These are phyloP conservation scores for Oryza rufipogon DNA, from an alignment of 176 grass and related monocot genomes.

Conservation along the genomic window DNA sequence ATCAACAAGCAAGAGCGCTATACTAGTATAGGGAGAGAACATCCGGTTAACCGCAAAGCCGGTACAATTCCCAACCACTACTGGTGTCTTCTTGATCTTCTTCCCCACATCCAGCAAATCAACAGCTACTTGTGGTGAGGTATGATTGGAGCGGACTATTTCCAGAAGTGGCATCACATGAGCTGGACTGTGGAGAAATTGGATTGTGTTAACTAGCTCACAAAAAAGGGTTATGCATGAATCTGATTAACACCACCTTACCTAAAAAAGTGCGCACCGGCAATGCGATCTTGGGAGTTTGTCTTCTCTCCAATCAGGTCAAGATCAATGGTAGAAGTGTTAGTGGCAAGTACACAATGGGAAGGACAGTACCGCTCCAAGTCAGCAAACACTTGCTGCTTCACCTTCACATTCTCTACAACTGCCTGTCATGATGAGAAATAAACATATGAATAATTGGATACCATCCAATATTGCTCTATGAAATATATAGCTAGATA, in stretches of 20 bases:
- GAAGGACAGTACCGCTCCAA: constrained; percentile 78
- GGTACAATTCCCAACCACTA: constrained; percentile 88
- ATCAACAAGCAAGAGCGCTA: constrained; percentile 79
- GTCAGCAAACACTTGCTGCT: constrained; percentile 89
- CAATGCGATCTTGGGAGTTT: constrained; percentile 74
- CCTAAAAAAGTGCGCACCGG: constrained; percentile 95
- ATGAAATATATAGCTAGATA: too few relatives aligned
- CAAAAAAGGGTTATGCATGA: not conserved
- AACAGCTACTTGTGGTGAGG: constrained; percentile 80
- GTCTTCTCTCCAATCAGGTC: constrained; percentile 88
- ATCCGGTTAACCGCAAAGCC: constrained; percentile 93
- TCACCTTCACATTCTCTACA: constrained; percentile 83
- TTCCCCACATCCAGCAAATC: constrained; percentile 84
- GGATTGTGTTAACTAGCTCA: not conserved
- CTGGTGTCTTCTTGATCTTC: constrained; percentile 91
- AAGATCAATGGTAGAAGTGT: constrained; percentile 96
- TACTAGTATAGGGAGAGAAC: constrained; percentile 87
- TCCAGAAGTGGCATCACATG: constrained; percentile 93
- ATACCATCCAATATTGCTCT: not conserved
- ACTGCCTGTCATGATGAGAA: constrained; percentile 53
- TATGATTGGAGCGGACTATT: constrained; percentile 72
- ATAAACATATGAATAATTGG: constrained; percentile 13
- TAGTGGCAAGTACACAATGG: constrained; percentile 87
- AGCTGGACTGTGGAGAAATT: constrained; percentile 61
- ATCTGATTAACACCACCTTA: constrained; percentile 36